Conservation (phyloP, 2,329 filamentous ascomycete genomes). For the Cladosporium colombiae region DNA sequence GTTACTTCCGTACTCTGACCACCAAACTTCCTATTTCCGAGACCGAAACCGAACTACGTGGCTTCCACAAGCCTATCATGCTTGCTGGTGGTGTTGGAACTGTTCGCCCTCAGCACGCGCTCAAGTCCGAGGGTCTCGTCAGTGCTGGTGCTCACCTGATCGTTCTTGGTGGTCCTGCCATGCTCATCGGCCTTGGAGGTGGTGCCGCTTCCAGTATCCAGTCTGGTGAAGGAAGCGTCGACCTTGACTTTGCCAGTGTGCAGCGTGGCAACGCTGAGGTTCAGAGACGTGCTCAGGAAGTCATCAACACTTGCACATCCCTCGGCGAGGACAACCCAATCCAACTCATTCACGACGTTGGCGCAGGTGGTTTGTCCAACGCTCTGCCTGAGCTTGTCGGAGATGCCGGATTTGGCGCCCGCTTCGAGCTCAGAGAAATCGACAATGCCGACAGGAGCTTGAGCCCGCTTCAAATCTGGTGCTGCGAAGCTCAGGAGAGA, state of each 20-base stretch:
- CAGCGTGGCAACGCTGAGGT: slow-evolving; percentile 97
- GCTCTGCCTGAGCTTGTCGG: slow-evolving; percentile 88
- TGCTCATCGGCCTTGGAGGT: slow-evolving; percentile 95
- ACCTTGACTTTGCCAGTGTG: slow-evolving; percentile 95
- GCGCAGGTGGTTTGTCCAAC: slow-evolving; percentile 83
- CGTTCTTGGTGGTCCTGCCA: slow-evolving; percentile 91
- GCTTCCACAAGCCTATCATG: slow-evolving; percentile 99
- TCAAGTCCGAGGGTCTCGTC: slow-evolving; percentile 79
- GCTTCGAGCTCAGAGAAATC: slow-evolving; percentile 91
- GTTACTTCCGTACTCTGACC: slow-evolving; percentile 88
- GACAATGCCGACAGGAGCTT: slow-evolving; percentile 88
- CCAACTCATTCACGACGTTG: slow-evolving; percentile 95
- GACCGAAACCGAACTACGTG: slow-evolving; percentile 70
- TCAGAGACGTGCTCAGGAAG: slow-evolving; percentile 92
- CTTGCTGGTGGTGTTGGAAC: slow-evolving; percentile 94
- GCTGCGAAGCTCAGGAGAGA: slow-evolving; percentile 93
- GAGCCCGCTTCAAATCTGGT: slow-evolving; percentile 97
- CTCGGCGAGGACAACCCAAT: slow-evolving; percentile 86
- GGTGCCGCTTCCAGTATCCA: slow-evolving; percentile 91
- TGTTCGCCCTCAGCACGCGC: slow-evolving; percentile 83
- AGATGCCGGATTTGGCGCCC: slow-evolving; percentile 86
- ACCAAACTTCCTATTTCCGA: slow-evolving; percentile 64
- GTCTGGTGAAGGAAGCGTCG: slow-evolving; percentile 83
- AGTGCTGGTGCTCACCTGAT: slow-evolving; percentile 86
- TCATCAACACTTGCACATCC: slow-evolving; percentile 90